A percentile compares a stretch with the other conserved stretches of the same genome.
Evolutionary conservation across 441 rosid genomes (phyloP).

Genomic region (Flueggea neowawraea): DNA sequence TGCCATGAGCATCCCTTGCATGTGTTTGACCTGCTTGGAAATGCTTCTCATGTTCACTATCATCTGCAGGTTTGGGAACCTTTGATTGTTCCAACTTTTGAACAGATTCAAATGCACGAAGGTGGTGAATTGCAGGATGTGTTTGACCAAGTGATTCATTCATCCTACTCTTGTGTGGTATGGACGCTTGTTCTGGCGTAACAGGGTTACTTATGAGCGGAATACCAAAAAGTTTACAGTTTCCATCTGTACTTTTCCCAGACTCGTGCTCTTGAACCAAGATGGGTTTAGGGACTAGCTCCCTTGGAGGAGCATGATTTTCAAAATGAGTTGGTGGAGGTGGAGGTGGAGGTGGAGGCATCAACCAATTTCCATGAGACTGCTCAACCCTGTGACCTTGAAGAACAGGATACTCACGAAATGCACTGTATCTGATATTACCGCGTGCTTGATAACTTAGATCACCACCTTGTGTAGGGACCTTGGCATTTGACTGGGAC

Average conservation of each 20-base stretch:
- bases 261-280: constrained; percentile 37
- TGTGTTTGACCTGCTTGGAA: constrained; percentile 30
- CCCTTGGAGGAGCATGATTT: constrained; percentile 41
- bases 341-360: constrained; percentile 55
- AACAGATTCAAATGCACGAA: constrained; percentile 30
- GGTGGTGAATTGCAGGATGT: constrained; percentile 29
- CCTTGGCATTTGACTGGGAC: constrained; percentile 37
- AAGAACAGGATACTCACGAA: constrained; percentile 42
- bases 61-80: constrained; percentile 44
- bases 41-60: constrained; percentile 48
- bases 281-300: constrained; percentile 28
- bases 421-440: constrained; percentile 43
- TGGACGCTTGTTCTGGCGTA: constrained; percentile 29
- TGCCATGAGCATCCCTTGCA: constrained; percentile 45
- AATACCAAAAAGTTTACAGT: constrained; percentile 91
- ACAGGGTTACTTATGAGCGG: constrained; percentile 51
- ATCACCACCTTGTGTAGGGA: constrained; percentile 36
- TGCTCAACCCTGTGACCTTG: constrained; percentile 50
- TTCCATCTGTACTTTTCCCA: constrained; percentile 46
- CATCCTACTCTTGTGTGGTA: constrained; percentile 22
- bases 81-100: constrained; percentile 48
- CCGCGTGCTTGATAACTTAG: constrained; percentile 36
- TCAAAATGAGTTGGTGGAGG: constrained; percentile 47
- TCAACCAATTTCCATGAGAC: constrained; percentile 59
- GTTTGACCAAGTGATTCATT: constrained; percentile 22